Base-by-base conservation (phyloP, 352 stramenopile genomes). In the Globisporangium abappressorium region DNA sequence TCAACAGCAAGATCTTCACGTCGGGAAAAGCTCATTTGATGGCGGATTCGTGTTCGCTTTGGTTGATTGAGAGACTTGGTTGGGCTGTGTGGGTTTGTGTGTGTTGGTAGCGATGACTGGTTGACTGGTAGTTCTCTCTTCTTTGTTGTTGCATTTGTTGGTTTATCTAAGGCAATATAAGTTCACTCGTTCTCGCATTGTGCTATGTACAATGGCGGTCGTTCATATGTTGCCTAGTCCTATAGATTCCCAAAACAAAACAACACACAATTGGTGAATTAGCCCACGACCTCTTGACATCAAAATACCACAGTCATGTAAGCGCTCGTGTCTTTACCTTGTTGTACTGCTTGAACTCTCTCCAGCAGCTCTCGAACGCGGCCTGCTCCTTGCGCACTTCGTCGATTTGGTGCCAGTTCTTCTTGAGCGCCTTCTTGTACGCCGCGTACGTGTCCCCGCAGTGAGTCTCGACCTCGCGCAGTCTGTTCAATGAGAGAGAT, bases 341-440 rank as follows among this genome's bases (percentile, higher is more conserved):
- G 58, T 66, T 71, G 72, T 82, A 85, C 47, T 80, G 78, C 81
- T 96, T 94, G 79, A 79, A 83, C 65, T 94, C 80, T 77, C 85
- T 74, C 83, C 89, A 95, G 82, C 89, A 97, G 59, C 81, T 74
- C 74, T 94, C 86, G 64, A 97, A 78, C 63, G 87, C 87, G n/a
- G 76, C 72, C 77, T 97, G 81, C 70, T 95, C 85, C 79, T 94
- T 94, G 69, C 88, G 81, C 70, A 85, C 87, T 66, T 92, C 79
- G 47, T 97, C 84, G 51, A 93, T 83, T 74, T 90, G 83, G 73
- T 93, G 86, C 86, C 86, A 94, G 80, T 93, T 97, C 79, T 91
- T 89, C 81, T 94, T 91, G 12, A 97, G 74, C 66, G 87, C 89
- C 74, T 85, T 84, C 77, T 95, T 93, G 84, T 95, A 97, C 75